Conservation (phyloP, 176 grass and related monocot species). For the Aegilops bicornis region DNA sequence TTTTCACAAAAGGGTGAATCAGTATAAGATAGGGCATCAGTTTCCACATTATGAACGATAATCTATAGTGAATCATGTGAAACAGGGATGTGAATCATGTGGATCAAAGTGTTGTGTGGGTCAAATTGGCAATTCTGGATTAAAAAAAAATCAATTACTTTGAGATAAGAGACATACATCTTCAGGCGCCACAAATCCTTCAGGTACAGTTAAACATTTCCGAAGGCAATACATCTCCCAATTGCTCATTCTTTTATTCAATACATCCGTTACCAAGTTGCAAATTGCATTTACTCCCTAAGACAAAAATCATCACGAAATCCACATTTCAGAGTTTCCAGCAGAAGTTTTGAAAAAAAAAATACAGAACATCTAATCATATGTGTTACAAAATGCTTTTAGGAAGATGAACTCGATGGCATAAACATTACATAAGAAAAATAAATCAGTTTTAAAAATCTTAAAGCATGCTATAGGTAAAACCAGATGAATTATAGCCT, state of each 20-base stretch:
- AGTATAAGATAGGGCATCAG: not conserved
- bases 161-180: conserved; percentile 29
- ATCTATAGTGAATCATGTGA: conserved; percentile 10
- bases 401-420: not conserved
- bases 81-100: not conserved
- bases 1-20: not conserved
- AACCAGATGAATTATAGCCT: not conserved
- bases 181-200: conserved; percentile 32
- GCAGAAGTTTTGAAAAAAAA: not conserved
- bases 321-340: not conserved
- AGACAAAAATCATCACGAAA: conserved; percentile 10
- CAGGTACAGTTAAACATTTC: conserved; percentile 39
- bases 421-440: conserved; percentile 2
- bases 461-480: not conserved
- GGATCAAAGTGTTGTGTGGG: not conserved
- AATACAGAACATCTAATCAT: not conserved
- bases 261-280: conserved; percentile 19
- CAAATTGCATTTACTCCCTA: conserved; percentile 43
- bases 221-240: conserved; percentile 44
- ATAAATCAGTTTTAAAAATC: conserved; percentile 2
- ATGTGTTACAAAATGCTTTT: not conserved
- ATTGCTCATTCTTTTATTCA: conserved; percentile 38
- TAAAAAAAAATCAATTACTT: not conserved
- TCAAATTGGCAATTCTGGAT: not conserved
- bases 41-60: not conserved